Evolutionary conservation across 352 stramenopile species (phyloP).

Genomic region (Pilasporangium apinafurcum): DNA sequence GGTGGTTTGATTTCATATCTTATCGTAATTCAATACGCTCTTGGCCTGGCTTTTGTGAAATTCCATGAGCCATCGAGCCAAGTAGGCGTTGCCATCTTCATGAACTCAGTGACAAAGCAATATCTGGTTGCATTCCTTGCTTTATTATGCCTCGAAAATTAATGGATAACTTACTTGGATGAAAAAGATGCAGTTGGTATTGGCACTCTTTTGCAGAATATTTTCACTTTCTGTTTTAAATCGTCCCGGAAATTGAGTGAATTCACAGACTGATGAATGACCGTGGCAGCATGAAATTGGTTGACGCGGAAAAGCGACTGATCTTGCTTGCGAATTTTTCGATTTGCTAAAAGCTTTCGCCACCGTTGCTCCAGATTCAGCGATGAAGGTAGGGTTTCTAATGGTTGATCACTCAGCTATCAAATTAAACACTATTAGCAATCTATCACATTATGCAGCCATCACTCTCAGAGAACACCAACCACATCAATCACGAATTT

Average conservation of each 20-base stretch:
- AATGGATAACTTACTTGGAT: too few relatives aligned
- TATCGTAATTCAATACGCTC: too few relatives aligned
- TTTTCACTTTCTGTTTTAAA: slow-evolving; percentile 31
- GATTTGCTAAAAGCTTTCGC: slow-evolving; percentile 36
- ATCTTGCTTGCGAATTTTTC: slow-evolving; percentile 53
- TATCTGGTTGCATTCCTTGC: too few relatives aligned
- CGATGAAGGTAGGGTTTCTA: slow-evolving; percentile 33
- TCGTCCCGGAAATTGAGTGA: slow-evolving; percentile 43
- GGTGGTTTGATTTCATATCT: too few relatives aligned
- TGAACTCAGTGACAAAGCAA: too few relatives aligned
- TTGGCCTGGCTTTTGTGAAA: too few relatives aligned
- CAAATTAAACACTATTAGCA: neutral
- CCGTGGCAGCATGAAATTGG: slow-evolving; percentile 36
- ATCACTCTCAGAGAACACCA: too few relatives aligned
- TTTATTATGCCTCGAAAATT: too few relatives aligned
- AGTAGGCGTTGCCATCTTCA: too few relatives aligned
- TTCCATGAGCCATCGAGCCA: too few relatives aligned
- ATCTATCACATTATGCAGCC: neutral
- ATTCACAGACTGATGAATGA: slow-evolving; percentile 46
- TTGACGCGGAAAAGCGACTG: slow-evolving; percentile 41
- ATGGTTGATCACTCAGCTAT: slow-evolving; percentile 44
- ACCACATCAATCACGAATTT: slow-evolving; percentile 61
- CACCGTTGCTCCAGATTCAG: slow-evolving; percentile 57
- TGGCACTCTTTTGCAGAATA: slow-evolving; percentile 7
- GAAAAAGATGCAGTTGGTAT: too few relatives aligned